phyloP scores from a whole-genome alignment of 164 flowering plant genomes.

The Sextonia rubra region DNA sequence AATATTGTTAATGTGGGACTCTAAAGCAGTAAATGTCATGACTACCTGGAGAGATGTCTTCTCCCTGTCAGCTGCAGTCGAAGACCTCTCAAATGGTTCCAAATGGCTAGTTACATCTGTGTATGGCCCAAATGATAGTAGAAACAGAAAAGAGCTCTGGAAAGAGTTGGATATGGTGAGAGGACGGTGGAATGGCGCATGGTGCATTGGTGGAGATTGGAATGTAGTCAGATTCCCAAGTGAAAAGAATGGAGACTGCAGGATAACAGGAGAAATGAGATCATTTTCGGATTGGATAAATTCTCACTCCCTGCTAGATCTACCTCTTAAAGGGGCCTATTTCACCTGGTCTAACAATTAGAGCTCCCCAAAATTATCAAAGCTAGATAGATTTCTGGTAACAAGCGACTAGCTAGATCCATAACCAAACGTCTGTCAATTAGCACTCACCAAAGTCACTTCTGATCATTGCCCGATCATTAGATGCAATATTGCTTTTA shows the following conservation, averaged over 20 bases:
- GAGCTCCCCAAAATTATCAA: neutral
- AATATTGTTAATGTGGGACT: neutral
- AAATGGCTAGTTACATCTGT: neutral
- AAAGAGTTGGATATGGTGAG: neutral
- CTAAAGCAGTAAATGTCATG: neutral
- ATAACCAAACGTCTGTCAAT: neutral
- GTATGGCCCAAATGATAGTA: neutral
- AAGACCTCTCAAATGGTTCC: neutral
- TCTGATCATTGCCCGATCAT: neutral
- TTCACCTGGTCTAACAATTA: neutral
- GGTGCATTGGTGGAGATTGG: neutral
- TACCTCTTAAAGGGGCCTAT: neutral
- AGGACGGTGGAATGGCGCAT: neutral
- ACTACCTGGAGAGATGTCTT: neutral
- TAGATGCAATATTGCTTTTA: no score
- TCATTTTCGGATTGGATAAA: neutral
- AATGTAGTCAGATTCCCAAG: neutral
- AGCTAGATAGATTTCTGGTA: neutral
- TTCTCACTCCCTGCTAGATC: neutral
- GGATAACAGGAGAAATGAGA: neutral
- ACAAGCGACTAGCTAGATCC: neutral
- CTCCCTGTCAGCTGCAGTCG: neutral
- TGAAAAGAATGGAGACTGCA: neutral
- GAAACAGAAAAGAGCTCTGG: neutral
- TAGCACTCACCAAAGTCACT: neutral